phyloP scores from a whole-genome alignment of 2,329 filamentous ascomycete genomes.

The Neonectria neomacrospora region DNA sequence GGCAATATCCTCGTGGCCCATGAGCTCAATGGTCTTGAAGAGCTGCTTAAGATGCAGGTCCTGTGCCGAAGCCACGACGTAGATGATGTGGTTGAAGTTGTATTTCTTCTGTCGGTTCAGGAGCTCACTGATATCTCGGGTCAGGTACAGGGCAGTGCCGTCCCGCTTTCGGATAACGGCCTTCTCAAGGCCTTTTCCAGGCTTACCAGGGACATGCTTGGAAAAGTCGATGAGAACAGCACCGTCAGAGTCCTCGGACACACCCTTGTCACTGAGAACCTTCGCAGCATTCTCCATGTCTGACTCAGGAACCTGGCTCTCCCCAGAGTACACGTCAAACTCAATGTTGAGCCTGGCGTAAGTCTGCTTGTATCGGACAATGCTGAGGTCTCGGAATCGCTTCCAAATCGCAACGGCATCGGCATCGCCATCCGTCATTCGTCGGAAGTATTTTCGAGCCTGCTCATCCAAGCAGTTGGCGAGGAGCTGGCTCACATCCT shows the following conservation, averaged over 20 bases:
- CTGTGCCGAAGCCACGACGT: conserved; percentile 78
- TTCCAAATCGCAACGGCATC: conserved; percentile 71
- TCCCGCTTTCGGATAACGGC: conserved; percentile 78
- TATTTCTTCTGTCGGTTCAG: conserved; percentile 71
- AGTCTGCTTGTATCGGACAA: conserved; percentile 73
- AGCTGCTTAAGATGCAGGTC: conserved; percentile 79
- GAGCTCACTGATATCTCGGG: conserved; percentile 80
- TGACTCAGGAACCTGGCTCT: conserved; percentile 76
- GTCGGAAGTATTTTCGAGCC: conserved; percentile 77
- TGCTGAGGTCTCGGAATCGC: conserved; percentile 74
- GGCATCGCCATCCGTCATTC: conserved; percentile 75
- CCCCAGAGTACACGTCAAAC: conserved; percentile 77
- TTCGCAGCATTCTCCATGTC: conserved; percentile 73
- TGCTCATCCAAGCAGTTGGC: conserved; percentile 75
- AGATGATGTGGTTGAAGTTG: conserved; percentile 82
- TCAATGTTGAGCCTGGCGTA: conserved; percentile 77
- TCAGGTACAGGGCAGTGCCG: conserved; percentile 81
- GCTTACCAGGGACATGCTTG: conserved; percentile 73
- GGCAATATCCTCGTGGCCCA: conserved; percentile 75
- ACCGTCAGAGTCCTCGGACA: conserved; percentile 77
- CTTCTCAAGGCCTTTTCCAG: conserved; percentile 75
- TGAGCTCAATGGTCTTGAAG: conserved; percentile 80
- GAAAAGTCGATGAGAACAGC: conserved; percentile 78
- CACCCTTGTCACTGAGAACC: conserved; percentile 70
- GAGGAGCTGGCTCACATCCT: conserved; percentile 60